These are phyloP conservation scores for Teunomyces tritomae DNA, from an alignment of 805 yeast species.

Conservation along the genomic window DNA sequence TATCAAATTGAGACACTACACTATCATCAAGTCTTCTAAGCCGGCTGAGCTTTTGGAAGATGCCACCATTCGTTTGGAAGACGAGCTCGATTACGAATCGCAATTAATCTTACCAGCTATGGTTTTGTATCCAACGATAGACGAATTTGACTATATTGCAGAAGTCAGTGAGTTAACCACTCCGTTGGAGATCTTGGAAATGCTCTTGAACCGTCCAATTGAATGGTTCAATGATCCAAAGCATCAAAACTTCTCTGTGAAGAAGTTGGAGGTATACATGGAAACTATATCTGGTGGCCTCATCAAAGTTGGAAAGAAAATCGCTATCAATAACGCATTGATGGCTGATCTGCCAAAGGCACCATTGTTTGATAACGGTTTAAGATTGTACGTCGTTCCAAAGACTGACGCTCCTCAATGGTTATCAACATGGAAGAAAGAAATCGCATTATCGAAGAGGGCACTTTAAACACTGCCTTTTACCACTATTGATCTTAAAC, in stretches of 20 bases:
- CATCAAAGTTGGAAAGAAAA: conserved; percentile 79
- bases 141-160: conserved; percentile 80
- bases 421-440: conserved; percentile 66
- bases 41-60: conserved; percentile 57
- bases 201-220: conserved; percentile 61
- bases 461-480: neutral
- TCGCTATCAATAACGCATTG: conserved; percentile 61
- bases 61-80: conserved; percentile 57
- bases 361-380: conserved; percentile 73
- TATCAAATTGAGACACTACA: conserved; percentile 55
- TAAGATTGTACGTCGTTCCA: conserved; percentile 78
- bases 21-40: conserved; percentile 45
- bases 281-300: conserved; percentile 84
- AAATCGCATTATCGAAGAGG: conserved; percentile 50
- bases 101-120: conserved; percentile 80
- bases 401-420: conserved; percentile 62
- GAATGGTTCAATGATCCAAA: conserved; percentile 66
- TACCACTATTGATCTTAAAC: neutral
- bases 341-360: conserved; percentile 60
- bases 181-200: conserved; percentile 57
- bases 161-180: conserved; percentile 72
- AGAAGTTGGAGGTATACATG: conserved; percentile 68
- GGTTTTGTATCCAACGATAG: conserved; percentile 76
- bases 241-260: conserved; percentile 57
- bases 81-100: conserved; percentile 65